A percentile compares a stretch with the other conserved stretches of the same genome.
Evolutionary conservation across 208 protist species (phyloP).

Genomic region (Wallacemonas rigidus): DNA sequence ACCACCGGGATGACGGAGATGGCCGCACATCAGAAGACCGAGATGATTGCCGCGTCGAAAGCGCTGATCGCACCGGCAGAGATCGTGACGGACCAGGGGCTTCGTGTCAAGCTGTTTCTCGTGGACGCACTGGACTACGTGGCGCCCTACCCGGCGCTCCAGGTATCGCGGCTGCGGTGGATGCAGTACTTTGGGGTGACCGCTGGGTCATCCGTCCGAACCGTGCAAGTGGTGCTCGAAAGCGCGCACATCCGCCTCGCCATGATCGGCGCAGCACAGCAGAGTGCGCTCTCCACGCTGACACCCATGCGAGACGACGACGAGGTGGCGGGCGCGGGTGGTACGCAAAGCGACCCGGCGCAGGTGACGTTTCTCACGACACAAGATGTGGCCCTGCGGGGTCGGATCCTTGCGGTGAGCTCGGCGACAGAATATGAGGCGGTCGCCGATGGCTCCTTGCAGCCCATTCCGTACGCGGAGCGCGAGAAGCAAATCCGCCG

Average conservation of each 20-base stretch:
- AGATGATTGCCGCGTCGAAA: slow-evolving; percentile 21
- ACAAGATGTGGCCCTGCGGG: slow-evolving; percentile 56
- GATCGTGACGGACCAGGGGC: slow-evolving; percentile 27
- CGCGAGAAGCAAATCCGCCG: slow-evolving; percentile 46
- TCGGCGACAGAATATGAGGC: slow-evolving; percentile 53
- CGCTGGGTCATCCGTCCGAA: slow-evolving; percentile 39
- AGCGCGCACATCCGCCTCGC: slow-evolving; percentile 42
- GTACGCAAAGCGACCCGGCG: slow-evolving; percentile 25
- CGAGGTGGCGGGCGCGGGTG: slow-evolving; percentile 15
- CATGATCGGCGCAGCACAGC: slow-evolving; percentile 38
- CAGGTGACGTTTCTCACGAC: slow-evolving; percentile 50
- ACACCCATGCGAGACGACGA: slow-evolving; percentile 69
- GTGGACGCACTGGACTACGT: slow-evolving; percentile 42
- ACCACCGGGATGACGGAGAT: background rate
- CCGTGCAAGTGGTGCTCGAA: slow-evolving; percentile 43
- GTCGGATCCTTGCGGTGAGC: slow-evolving; percentile 59
- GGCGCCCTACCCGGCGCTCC: background rate
- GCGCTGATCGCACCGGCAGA: slow-evolving; percentile 27
- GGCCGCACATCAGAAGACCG: background rate
- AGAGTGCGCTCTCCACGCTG: slow-evolving; percentile 48
- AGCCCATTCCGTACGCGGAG: slow-evolving; percentile 42
- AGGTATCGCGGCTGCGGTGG: slow-evolving; percentile 42
- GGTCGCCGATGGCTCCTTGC: slow-evolving; percentile 45
- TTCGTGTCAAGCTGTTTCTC: slow-evolving; percentile 50
- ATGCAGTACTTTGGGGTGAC: slow-evolving; percentile 75